Evolutionary conservation across 768 basidiomycete genomes (phyloP).

Genomic region (Leccinum olivaceopallidum): DNA sequence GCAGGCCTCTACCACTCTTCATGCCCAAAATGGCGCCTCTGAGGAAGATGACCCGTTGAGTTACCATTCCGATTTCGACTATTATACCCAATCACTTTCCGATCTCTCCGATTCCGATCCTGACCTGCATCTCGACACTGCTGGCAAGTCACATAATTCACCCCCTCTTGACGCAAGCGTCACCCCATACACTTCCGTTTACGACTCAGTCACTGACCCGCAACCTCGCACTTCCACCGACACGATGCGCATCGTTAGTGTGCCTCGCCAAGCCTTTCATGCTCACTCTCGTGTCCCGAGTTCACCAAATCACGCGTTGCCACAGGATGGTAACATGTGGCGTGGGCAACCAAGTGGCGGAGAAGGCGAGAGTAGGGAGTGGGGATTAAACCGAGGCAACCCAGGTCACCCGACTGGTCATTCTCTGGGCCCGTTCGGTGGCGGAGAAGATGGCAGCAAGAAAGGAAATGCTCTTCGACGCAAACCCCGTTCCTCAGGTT

Average conservation of each 20-base stretch:
- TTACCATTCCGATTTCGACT: constrained; percentile 39
- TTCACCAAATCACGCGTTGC: constrained; percentile 8
- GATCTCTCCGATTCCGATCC: constrained; percentile 33
- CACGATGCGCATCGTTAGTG: constrained; percentile 21
- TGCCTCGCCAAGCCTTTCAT: constrained; percentile 2
- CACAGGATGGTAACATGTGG: constrained; percentile 23
- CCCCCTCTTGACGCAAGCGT: constrained; percentile 8
- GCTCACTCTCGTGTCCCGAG: neutral
- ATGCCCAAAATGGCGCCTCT: constrained; percentile 7
- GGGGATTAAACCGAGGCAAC: constrained; percentile 13
- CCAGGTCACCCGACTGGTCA: constrained; percentile 22
- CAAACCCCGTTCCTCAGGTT: constrained; percentile 32
- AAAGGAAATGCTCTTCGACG: constrained; percentile 37
- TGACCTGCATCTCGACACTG: constrained; percentile 15
- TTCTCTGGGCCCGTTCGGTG: constrained; percentile 23
- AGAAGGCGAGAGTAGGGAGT: constrained; percentile 11
- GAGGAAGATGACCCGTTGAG: constrained; percentile 35
- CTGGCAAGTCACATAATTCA: constrained; percentile 9
- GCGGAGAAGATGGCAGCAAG: constrained; percentile 38
- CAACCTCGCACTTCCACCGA: constrained; percentile 49
- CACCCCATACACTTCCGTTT: constrained; percentile 25
- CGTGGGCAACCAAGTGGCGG: constrained; percentile 18
- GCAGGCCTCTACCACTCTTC: constrained; percentile 3
- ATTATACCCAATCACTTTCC: constrained; percentile 34
- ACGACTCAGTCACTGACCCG: constrained; percentile 29